Evolutionary conservation across 345 rosid genomes (phyloP).

Genomic region (Linum trigynum): DNA sequence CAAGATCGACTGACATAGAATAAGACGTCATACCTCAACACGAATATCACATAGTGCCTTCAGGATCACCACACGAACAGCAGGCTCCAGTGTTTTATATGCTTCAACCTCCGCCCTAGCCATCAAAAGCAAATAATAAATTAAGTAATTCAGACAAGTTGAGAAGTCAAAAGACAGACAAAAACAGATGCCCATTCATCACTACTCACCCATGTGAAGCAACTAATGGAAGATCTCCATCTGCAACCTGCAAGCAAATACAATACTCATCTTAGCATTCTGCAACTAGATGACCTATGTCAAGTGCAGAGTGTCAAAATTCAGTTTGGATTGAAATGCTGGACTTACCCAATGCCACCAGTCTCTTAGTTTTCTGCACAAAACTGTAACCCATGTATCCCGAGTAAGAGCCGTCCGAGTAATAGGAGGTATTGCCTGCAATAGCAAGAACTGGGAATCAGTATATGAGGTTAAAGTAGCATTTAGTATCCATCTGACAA

Average conservation of each 20-base stretch:
- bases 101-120: conserved; percentile 67
- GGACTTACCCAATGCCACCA: conserved; percentile 98
- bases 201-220: conserved; percentile 89
- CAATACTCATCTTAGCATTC: conserved; percentile 22
- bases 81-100: conserved; percentile 87
- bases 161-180: conserved; percentile 6
- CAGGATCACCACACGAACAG: conserved; percentile 86
- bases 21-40: conserved; percentile 58
- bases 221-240: conserved; percentile 93
- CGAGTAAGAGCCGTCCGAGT: conserved; percentile 95
- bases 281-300: conserved; percentile 1
- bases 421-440: conserved; percentile 84
- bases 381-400: conserved; percentile 95
- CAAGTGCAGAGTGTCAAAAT: conserved; percentile 10
- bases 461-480: conserved; percentile 3
- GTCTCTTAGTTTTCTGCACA: conserved; percentile 94
- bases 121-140: conserved; percentile 14
- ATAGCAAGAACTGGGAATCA: conserved; percentile 10
- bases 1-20: not conserved
- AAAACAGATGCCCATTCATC: conserved; percentile 9
- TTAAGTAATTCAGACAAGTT: conserved; percentile 8
- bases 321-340: conserved; percentile 15
- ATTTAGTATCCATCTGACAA: not conserved
- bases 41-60: conserved; percentile 97
- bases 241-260: conserved; percentile 65